Evolutionary conservation across 805 yeast species (phyloP), one percentile per base, ranked within the genome.

Genomic region (Peterozyma toletana): DNA sequence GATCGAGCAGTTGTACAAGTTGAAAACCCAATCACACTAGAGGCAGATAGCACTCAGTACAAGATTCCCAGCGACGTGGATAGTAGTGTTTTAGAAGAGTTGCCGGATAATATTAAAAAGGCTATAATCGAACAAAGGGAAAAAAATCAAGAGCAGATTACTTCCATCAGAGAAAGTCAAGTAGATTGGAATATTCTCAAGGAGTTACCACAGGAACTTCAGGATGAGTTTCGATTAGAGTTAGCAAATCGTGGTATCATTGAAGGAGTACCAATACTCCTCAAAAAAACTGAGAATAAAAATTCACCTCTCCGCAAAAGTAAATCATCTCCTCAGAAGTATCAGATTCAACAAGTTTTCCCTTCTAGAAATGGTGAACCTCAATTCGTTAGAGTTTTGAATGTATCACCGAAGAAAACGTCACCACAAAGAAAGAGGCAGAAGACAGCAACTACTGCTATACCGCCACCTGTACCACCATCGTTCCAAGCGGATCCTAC

Each of bases 171-270:
- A 30, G 35, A 15, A 31, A 18, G 34, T 17, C 35, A 73, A n/a
- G 68, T 83, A 33, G 88, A 87, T 53, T 68, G 79, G 72, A 76
- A 72, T 2, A 86, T 84, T 1, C 76, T 86, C 53, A 66, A 72
- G 11, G 75, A 71, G 39, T 60, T 89, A 9, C 96, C 96, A 0
- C 52, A 59, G 2, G 83, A 80, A 18, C 77, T 89, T 4, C 78
- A 78, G 50, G 50, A 60, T 1, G 96, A 89, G 52, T 55, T 89
- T 1, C 67, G 63, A 47, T 56, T 58, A 3, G 87, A 83, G 48
- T 54, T 82, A 30, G 51, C 64, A 7, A 62, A 77, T 37, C 57
- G 85, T 36, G 53, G 53, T 30, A 55, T 57, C 30, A 42, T 55
- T 11, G 13, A 17, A 5, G 34, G 37, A n/a, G 33, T 33, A 37